Percentiles rank a stretch among this genome's conserved stretches.
Evolutionary conservation across 495 filamentous ascomycete genomes (phyloP).

Genomic region (Chaetomium fimeti): DNA sequence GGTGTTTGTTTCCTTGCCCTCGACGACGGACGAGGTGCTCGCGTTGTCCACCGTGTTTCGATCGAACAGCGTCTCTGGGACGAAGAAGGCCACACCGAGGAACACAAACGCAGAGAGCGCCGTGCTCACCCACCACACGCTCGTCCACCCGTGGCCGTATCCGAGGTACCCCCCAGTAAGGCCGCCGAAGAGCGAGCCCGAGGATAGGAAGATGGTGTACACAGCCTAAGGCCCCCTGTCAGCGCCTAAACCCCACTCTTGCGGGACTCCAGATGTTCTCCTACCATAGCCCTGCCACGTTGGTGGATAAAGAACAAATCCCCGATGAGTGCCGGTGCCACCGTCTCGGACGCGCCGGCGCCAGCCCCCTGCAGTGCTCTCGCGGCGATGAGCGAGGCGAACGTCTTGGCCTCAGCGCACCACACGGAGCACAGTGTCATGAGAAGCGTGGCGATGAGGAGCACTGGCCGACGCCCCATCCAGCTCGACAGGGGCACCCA

Average conservation of each 20-base stretch:
- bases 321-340: constrained; percentile 2
- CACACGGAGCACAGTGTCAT: constrained; percentile 11
- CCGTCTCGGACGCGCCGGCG: constrained; percentile 1
- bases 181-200: constrained; percentile 1
- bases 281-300: constrained; percentile 11
- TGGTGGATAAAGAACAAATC: constrained; percentile 13
- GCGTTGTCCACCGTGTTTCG: background rate
- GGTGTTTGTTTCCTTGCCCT: background rate
- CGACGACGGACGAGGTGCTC: background rate
- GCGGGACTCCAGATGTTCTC: background rate
- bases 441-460: constrained; percentile 10
- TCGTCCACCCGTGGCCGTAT: constrained; percentile 5
- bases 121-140: constrained; percentile 12
- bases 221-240: background rate
- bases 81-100: constrained; percentile 1
- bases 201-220: constrained; percentile 11
- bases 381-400: constrained; percentile 3
- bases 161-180: constrained; percentile 7
- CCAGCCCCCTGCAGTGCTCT: constrained; percentile 1
- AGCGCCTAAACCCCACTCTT: background rate
- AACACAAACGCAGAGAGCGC: background rate
- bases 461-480: constrained; percentile 8
- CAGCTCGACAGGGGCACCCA: constrained; percentile 16
- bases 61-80: constrained; percentile 10
- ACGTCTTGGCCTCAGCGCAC: background rate